These are phyloP conservation scores for Albugo laibachii DNA, from an alignment of 352 stramenopile species.

Conservation along the genomic window DNA sequence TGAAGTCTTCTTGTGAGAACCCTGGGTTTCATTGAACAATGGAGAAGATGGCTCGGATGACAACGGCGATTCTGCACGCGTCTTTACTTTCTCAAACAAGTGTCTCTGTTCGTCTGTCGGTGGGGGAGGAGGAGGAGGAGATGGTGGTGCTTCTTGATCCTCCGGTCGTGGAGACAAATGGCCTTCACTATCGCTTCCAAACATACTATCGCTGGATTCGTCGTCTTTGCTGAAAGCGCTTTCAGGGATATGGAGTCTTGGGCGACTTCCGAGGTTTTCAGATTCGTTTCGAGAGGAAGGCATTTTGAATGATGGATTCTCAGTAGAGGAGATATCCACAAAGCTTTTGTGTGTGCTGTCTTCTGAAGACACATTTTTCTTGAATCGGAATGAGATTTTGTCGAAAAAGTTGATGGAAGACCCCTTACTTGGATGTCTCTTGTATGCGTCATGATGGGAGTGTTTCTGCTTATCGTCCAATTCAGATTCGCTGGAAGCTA, in stretches of 20 bases:
- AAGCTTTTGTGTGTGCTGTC: neutral
- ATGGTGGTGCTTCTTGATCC: neutral
- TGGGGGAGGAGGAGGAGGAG: neutral
- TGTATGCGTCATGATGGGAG: neutral
- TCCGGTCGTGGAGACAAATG: neutral
- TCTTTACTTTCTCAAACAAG: too few species aligned
- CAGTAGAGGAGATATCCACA: neutral
- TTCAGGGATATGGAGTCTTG: slow-evolving; percentile 62
- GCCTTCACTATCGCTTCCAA: slow-evolving; percentile 35
- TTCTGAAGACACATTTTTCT: slow-evolving; percentile 5
- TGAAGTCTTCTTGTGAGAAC: too few species aligned
- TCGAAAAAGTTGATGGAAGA: slow-evolving; percentile 53
- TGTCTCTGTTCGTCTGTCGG: neutral
- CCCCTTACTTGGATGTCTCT: slow-evolving; percentile 1
- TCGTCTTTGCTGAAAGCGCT: slow-evolving; percentile 39
- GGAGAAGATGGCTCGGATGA: too few species aligned
- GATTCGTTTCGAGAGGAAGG: too few species aligned
- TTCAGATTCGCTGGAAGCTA: too few species aligned
- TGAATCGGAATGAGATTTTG: slow-evolving; percentile 70
- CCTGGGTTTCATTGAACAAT: too few species aligned
- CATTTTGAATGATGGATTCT: neutral
- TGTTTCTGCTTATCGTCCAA: slow-evolving; percentile 2
- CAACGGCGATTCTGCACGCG: too few species aligned
- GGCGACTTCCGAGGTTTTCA: slow-evolving; percentile 7
- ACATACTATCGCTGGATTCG: slow-evolving; percentile 76